phyloP scores from a whole-genome alignment of 441 rosid species.

The Pelargonium fulgidum region DNA sequence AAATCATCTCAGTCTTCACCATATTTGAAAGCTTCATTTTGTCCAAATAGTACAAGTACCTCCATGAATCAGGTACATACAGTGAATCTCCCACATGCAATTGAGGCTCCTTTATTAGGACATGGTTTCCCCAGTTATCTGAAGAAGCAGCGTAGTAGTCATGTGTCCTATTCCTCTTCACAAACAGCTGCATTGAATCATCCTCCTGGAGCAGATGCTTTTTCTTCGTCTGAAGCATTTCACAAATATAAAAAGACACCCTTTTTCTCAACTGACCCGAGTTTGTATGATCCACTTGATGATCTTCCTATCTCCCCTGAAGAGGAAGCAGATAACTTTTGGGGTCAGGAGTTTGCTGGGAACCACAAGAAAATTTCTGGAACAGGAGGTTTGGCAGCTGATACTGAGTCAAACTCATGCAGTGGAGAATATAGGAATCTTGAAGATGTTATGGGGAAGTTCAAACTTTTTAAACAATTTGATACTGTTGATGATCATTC shows the following conservation, averaged over 20 bases:
- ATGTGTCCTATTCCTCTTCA: conserved; percentile 10
- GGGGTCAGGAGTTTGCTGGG: conserved; percentile 16
- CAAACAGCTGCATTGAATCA: conserved; percentile 10
- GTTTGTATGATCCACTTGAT: conserved; percentile 19
- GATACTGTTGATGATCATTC: conserved; percentile 65
- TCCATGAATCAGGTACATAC: conserved; percentile 17
- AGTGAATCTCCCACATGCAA: conserved; percentile 17
- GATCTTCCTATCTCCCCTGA: conserved; percentile 13
- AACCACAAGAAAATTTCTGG: neutral
- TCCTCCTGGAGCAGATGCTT: neutral
- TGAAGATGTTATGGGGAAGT: conserved; percentile 43
- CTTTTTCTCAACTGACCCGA: conserved; percentile 10
- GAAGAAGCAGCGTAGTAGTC: conserved; percentile 20
- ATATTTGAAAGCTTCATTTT: conserved; percentile 18
- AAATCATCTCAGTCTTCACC: conserved; percentile 16
- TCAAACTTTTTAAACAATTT: conserved; percentile 58
- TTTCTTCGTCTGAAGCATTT: neutral
- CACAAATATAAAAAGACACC: neutral
- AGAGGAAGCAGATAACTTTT: neutral
- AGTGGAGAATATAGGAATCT: conserved; percentile 26
- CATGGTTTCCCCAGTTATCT: conserved; percentile 9
- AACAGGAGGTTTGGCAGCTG: neutral
- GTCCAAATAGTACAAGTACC: conserved; percentile 29
- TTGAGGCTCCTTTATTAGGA: conserved; percentile 16
- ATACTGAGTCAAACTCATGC: conserved; percentile 10